Evolutionary conservation across 805 yeast genomes (phyloP), one percentile per base, ranked within the genome.

Genomic region (Kregervanrija delftensis): DNA sequence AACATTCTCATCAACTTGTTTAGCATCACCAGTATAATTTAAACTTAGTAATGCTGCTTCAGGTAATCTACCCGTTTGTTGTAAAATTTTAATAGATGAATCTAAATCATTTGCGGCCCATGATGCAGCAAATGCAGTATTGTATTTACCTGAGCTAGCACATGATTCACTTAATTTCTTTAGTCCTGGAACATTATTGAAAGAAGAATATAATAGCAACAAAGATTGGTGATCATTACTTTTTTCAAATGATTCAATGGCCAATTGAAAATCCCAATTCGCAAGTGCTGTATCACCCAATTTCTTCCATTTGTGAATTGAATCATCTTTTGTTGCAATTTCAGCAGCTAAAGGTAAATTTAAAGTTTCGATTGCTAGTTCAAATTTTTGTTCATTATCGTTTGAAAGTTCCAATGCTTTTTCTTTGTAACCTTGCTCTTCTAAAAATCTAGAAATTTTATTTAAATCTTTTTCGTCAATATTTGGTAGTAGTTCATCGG

Each of bases 351-450:
- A 73, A 2, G 67, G 61, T 50, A 93, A 77, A 57, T 86, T 76
- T 44, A 78, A 76, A n/a, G 89, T 79, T 44, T 82, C 74, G 40
- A 93, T 68, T 9, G 97, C 91, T 48, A 93, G 78, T 58, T 88
- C 96, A 62, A 93, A 93, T 63, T 80, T 85, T 60, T 95, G 96
- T 61, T 91, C 98, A 42, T 76, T 68, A 64, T 93, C 99, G 53
- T 82, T 85, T 4, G 96, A 80, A 43, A 90, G 76, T 41, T 84
- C 74, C 45, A 84, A 72, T 2, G 99, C 96, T 58, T 88, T 85
- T 50, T 88, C 83, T 52, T 78, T 74, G 63, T 77, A 84, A 16
- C 95, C 97, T 67, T 89, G 96, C 52, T 90, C 87, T 68, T 95
- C 98, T 57, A 93, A 76, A 69, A 93, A 93, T 59, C 96, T 78